phyloP scores from a whole-genome alignment of 108 stramenopile species.

The Hondaea fermentalgiana region DNA sequence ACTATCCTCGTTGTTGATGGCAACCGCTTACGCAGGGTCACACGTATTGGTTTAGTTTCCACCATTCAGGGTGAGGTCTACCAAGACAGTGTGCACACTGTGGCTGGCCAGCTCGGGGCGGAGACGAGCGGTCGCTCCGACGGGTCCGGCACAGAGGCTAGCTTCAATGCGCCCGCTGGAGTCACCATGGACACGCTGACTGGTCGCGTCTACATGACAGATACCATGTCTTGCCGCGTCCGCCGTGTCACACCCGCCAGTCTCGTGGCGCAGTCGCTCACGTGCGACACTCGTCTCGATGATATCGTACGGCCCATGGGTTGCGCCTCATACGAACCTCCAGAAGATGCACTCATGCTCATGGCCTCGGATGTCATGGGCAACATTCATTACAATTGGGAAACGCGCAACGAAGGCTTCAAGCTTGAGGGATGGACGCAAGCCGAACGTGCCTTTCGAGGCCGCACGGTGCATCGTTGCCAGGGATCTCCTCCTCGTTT shows the following conservation, averaged over 20 bases:
- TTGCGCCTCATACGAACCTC: conserved; percentile 68
- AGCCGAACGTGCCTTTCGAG: conserved; percentile 45
- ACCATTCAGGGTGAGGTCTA: neutral
- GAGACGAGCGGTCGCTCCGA: conserved; percentile 48
- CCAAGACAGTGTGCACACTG: conserved; percentile 49
- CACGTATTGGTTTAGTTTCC: conserved; percentile 16
- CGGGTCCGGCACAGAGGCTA: conserved; percentile 53
- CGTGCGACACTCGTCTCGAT: conserved; percentile 48
- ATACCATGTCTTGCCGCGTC: conserved; percentile 54
- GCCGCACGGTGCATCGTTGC: conserved; percentile 56
- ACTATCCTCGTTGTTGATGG: conserved; percentile 61
- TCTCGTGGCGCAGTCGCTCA: conserved; percentile 30
- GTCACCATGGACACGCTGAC: conserved; percentile 49
- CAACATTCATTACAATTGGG: conserved; percentile 64
- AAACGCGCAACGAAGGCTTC: conserved; percentile 27
- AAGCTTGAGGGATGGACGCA: conserved; percentile 19
- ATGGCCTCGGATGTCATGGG: conserved; percentile 49
- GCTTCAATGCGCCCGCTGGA: conserved; percentile 57
- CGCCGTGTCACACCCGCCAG: conserved; percentile 46
- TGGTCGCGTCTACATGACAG: conserved; percentile 55
- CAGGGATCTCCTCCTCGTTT: conserved; percentile 63
- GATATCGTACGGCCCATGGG: conserved; percentile 60
- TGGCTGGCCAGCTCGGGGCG: conserved; percentile 47
- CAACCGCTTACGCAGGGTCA: conserved; percentile 50
- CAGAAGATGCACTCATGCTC: conserved; percentile 54